These are phyloP conservation scores for Cairneyella variabilis DNA, from an alignment of 495 filamentous ascomycete species.

Conservation along the genomic window DNA sequence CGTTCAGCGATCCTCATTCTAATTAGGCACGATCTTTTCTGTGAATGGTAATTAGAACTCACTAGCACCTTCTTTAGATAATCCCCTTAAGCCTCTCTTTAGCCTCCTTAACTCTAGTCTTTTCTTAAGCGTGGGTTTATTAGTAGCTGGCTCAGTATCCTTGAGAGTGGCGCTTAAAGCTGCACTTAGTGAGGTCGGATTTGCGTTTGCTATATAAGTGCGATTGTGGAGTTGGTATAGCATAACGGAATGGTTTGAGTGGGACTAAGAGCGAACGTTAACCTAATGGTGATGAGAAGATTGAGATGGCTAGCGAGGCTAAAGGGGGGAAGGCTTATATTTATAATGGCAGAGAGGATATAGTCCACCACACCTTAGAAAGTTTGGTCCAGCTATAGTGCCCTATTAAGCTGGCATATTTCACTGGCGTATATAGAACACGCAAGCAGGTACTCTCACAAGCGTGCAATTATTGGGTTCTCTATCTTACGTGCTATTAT, in stretches of 20 bases:
- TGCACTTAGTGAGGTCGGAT: not conserved
- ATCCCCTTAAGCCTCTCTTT: not conserved
- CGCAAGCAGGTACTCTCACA: not conserved
- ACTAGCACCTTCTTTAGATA: not conserved
- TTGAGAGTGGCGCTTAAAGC: not conserved
- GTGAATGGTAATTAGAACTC: not conserved
- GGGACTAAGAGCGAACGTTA: not conserved
- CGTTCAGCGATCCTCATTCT: not conserved
- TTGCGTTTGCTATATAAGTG: not conserved
- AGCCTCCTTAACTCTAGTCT: not conserved
- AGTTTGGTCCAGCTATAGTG: not conserved
- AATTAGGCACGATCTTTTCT: not conserved
- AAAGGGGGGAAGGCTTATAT: not conserved
- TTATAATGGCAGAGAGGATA: not conserved
- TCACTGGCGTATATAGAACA: not conserved
- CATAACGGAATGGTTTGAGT: not conserved
- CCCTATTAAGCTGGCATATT: not conserved
- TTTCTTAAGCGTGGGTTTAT: not conserved
- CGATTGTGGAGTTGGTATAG: not conserved
- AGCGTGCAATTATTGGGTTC: not conserved
- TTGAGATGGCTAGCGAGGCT: not conserved
- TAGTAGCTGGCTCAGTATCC: not conserved
- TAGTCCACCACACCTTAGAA: not conserved
- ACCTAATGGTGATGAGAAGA: not conserved
- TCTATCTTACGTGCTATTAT: not conserved